A percentile compares a stretch with the other conserved stretches of the same genome.
phyloP scores from a whole-genome alignment of 2,329 filamentous ascomycete genomes.

The Elsinoe australis region DNA sequence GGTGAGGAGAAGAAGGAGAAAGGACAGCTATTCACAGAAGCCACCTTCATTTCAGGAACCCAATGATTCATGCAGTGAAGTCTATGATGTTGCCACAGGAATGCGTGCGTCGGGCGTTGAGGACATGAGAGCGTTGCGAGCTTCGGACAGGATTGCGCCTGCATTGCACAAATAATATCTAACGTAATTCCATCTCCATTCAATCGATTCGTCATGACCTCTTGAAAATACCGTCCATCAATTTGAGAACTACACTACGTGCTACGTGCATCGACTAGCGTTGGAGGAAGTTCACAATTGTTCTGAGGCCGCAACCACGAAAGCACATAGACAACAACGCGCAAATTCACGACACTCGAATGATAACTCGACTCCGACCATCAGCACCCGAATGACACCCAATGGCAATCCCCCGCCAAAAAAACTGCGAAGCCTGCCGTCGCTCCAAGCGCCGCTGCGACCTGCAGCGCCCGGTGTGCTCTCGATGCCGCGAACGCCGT shows the following conservation, averaged over 20 bases:
- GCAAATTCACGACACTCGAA: too few relatives aligned
- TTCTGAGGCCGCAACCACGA: neutral
- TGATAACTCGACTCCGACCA: too few relatives aligned
- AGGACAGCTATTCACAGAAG: conserved; percentile 75
- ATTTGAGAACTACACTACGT: too few relatives aligned
- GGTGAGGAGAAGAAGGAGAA: conserved; percentile 71
- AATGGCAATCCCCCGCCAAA: conserved; percentile 1
- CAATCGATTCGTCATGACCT: too few relatives aligned
- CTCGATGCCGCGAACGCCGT: conserved; percentile 1
- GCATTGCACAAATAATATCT: too few relatives aligned
- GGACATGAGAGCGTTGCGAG: neutral
- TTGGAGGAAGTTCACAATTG: too few relatives aligned
- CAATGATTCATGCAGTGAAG: conserved; percentile 26
- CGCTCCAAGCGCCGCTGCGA: conserved; percentile 7
- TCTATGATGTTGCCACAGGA: too few relatives aligned
- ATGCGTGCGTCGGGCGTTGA: neutral
- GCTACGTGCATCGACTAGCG: too few relatives aligned
- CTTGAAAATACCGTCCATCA: too few relatives aligned
- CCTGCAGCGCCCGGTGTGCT: conserved; percentile 3
- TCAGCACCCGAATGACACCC: neutral
- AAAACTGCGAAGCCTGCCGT: conserved; percentile 11
- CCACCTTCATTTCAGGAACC: conserved; percentile 75
- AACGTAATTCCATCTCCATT: too few relatives aligned
- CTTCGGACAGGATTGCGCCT: too few relatives aligned
- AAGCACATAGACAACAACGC: neutral